Evolutionary conservation across 441 rosid species (phyloP).

Genomic region (Erodium moschatum): DNA sequence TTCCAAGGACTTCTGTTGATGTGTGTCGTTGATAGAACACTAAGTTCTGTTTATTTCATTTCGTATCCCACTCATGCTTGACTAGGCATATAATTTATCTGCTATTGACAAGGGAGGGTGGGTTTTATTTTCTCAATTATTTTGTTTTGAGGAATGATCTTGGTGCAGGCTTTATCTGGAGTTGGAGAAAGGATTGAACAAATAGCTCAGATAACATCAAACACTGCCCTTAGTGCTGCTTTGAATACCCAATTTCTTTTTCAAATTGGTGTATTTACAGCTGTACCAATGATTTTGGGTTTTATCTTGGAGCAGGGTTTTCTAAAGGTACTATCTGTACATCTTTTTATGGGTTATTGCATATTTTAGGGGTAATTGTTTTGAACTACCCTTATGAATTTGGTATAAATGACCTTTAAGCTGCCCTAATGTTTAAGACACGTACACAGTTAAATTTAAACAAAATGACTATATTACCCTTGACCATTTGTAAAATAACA

Average conservation of each 20-base stretch:
- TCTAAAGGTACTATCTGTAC: slow-evolving; percentile 43
- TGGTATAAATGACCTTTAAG: no score
- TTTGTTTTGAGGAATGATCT: neutral
- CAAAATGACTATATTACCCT: no score
- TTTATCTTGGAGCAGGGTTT: slow-evolving; percentile 86
- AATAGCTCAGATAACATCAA: slow-evolving; percentile 48
- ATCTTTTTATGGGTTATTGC: neutral
- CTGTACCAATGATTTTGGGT: slow-evolving; percentile 95
- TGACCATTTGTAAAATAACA: no score
- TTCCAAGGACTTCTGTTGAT: neutral
- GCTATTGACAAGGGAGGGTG: neutral
- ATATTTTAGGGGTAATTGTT: no score
- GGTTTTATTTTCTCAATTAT: neutral
- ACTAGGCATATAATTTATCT: neutral
- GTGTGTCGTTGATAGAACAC: neutral
- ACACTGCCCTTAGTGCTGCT: slow-evolving; percentile 72
- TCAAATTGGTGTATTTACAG: slow-evolving; percentile 92
- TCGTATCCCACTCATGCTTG: neutral
- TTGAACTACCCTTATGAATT: no score
- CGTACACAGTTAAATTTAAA: no score
- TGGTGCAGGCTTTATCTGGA: slow-evolving; percentile 85
- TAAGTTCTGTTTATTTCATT: slow-evolving; percentile 9
- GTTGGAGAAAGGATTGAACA: slow-evolving; percentile 60
- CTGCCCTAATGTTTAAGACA: no score
- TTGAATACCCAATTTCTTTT: slow-evolving; percentile 88